Evolutionary conservation across 176 grass and related monocot genomes (phyloP), one percentile per base, ranked within the genome.

Genomic region (Phoenix roebelenii): DNA sequence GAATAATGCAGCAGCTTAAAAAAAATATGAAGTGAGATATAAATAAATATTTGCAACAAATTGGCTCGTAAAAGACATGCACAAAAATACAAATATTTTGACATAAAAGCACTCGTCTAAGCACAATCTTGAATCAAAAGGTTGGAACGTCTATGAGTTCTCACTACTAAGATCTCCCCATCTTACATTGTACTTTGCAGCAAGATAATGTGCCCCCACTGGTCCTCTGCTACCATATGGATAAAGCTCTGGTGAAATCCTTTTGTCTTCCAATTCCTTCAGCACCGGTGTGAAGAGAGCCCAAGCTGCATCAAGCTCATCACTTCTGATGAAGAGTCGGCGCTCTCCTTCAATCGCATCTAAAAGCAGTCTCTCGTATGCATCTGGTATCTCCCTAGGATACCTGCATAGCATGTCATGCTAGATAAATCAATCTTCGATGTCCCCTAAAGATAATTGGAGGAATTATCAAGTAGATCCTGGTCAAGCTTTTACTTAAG

Each of bases 231-330:
- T 95, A 14, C 91, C 86, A 64, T 95, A 95, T 1, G 91, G 90
- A 74, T 95, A 95, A 1, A 95, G 83, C 80, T 95, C 91, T 1
- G 91, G 91, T 7, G 77, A 80, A 49, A 90, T 83, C 61, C 25
- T 82, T 22, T 58, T 87, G 0, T 68, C 65, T 58, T 90, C 91
- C 5, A 95, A 66, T 66, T 95, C 77, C 52, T 64, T 76, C 22
- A 95, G 86, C 68, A 85, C 73, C 2, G 91, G 90, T 26, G 91
- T 87, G 71, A 95, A 95, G 63, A 95, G 68, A 50, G 77, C 80
- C 91, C 91, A 95, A 0, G 91, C 91, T 2, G 91, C 86, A 50
- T 95, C 86, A 4, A 95, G 91, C 66, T 95, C 91, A 71, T 95
- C 91, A 49, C 91, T 95, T 60, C 91, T 82, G 55, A 95, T 95